Percentiles rank a stretch among this genome's conserved stretches.
phyloP scores from a whole-genome alignment of 2,329 filamentous ascomycete species.

The Pyrenophora graminea region DNA sequence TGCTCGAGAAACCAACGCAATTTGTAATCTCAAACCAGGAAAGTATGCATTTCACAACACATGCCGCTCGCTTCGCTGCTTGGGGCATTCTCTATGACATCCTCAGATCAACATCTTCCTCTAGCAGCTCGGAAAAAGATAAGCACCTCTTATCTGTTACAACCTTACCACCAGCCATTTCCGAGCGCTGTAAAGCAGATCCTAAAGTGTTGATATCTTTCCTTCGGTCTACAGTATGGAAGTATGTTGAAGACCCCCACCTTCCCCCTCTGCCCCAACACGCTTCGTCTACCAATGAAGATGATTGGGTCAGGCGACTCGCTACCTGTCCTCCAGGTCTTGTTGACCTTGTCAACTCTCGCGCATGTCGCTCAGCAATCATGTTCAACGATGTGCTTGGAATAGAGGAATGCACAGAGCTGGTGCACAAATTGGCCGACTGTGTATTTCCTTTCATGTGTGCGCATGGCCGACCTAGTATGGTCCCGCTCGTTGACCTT shows the following conservation, averaged over 20 bases:
- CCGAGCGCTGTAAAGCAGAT: constrained; percentile 74
- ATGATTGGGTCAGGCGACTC: constrained; percentile 64
- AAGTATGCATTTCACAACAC: constrained; percentile 58
- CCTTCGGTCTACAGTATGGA: constrained; percentile 75
- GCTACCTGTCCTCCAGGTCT: constrained; percentile 74
- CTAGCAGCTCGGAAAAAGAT: constrained; percentile 6
- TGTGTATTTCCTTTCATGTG: constrained; percentile 82
- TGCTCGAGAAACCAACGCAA: constrained; percentile 58
- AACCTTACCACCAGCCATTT: constrained; percentile 70
- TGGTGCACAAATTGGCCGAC: constrained; percentile 62
- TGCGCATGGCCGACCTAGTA: constrained; percentile 69
- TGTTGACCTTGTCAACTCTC: constrained; percentile 74
- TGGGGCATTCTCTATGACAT: constrained; percentile 78
- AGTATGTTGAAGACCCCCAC: constrained; percentile 42
- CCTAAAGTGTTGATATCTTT: constrained; percentile 74
- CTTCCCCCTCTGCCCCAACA: not conserved
- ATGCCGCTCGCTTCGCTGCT: constrained; percentile 61
- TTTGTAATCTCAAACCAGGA: constrained; percentile 71
- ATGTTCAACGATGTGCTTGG: constrained; percentile 81
- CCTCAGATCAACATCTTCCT: not conserved
- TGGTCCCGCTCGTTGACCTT: constrained; percentile 52
- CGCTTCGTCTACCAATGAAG: not conserved
- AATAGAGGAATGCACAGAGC: constrained; percentile 59
- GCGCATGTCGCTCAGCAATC: constrained; percentile 77
- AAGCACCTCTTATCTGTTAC: constrained; percentile 53